A percentile compares a stretch with the other conserved stretches of the same genome.
Conservation (phyloP, 2,329 filamentous ascomycete species). For the Atkinsonella texensis region DNA sequence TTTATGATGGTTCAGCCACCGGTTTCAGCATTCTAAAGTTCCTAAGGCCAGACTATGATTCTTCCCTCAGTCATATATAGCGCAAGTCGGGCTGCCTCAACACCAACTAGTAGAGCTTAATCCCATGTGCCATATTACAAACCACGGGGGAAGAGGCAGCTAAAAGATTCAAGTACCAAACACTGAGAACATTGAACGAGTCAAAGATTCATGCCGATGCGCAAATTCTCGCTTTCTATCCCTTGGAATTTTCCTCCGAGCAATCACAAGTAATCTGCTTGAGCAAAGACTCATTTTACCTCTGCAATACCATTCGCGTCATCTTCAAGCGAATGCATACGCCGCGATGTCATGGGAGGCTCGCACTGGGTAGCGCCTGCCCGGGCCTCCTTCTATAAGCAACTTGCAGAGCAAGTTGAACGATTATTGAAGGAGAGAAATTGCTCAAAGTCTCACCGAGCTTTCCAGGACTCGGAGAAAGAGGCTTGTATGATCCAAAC, state of each 20-base stretch:
- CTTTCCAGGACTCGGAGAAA: not conserved
- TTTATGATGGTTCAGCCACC: conserved; percentile 18
- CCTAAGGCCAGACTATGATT: not conserved
- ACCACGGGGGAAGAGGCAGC: not conserved
- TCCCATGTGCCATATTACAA: not conserved
- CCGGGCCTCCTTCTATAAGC: not conserved
- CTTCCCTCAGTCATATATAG: not conserved
- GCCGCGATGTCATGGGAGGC: conserved; percentile 28
- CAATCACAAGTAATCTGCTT: conserved; percentile 32
- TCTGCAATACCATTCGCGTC: conserved; percentile 35
- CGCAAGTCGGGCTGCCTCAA: not conserved
- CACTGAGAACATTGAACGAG: not conserved
- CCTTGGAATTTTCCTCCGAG: not conserved
- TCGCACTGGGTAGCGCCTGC: conserved; percentile 22
- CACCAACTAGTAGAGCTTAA: not conserved
- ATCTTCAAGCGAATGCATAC: conserved; percentile 28
- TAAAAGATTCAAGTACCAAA: not conserved
- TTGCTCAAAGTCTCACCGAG: not conserved
- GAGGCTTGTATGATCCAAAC: not conserved
- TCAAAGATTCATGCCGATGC: conserved; percentile 4
- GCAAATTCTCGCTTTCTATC: not conserved
- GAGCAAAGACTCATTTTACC: conserved; percentile 38
- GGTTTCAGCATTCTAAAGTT: conserved; percentile 4
- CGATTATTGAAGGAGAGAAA: not conserved
- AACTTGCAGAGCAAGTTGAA: not conserved